Evolutionary conservation across 2,329 filamentous ascomycete genomes (phyloP), one percentile per base, ranked within the genome.

Genomic region (Colletotrichum neosansevieriae): DNA sequence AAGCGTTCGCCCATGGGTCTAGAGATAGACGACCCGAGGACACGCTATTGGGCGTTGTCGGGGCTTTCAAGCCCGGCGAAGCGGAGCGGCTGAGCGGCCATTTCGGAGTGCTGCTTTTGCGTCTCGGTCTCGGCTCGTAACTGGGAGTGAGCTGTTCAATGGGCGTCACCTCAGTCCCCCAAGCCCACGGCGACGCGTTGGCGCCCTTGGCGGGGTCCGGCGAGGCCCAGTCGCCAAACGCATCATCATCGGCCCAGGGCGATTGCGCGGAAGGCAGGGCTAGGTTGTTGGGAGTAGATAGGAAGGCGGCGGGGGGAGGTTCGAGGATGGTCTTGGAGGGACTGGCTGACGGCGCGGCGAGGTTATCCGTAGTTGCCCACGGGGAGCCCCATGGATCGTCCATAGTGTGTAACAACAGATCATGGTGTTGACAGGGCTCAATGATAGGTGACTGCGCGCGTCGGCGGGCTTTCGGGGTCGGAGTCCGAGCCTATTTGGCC

Each of bases 371-470:
- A 67, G 80, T 81, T 68, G 84, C 82, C 87, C 87, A 89, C 78
- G 87, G 87, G 73, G 86, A 88, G 78, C 84, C 85, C 87, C 87
- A 89, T 74, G 87, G 86, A 86, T 89, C 86, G 76, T 89, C 87
- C 87, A 89, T 89, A 73, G 68, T 53, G 67, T 49, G 40, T 19
- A n/a, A 47, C 67, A 51, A 60, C 40, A 34, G 47, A 36, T 56
- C 69, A 71, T 71, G 36, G 17, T 71, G 69, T 50, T 71, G 40
- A 34, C 17, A 10, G 36, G 17, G 49, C 13, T 51, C n/a, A 38
- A 29, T 51, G 15, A 17, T 40, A 29, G 7, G 45, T 29, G 17
- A 6, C 13, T 51, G 54, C 53, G 32, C 42, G 13, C 19, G 17
- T 51, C 64, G 36, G 60, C 60, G 36, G 19, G 59, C 21, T n/a